Percentiles rank a stretch among this genome's conserved stretches.
phyloP scores from a whole-genome alignment of 208 protist genomes.

The Acanthamoeba royreba region DNA sequence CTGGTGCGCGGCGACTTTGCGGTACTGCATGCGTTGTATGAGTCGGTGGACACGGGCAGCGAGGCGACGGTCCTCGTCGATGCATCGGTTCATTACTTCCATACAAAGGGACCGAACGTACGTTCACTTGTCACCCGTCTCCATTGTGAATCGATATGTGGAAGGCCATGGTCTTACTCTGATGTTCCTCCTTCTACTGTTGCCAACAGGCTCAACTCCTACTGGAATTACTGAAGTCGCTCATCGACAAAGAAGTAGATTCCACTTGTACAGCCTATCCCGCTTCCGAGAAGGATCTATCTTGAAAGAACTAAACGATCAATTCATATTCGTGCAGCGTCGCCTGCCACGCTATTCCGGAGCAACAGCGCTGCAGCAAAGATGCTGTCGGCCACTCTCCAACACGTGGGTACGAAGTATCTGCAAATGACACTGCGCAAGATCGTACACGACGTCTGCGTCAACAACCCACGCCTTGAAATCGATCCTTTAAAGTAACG shows the following conservation, averaged over 20 bases:
- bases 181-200: neutral
- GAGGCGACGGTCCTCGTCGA: conserved; percentile 17
- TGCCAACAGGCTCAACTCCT: neutral
- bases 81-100: conserved; percentile 1
- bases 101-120: conserved; percentile 33
- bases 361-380: conserved; percentile 64
- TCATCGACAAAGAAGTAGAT: conserved; percentile 32
- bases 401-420: conserved; percentile 37
- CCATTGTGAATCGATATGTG: no score
- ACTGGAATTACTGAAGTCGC: conserved; percentile 35
- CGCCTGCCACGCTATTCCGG: conserved; percentile 59
- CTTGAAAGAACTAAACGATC: no score
- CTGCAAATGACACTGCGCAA: neutral
- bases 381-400: conserved; percentile 32
- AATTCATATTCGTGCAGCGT: no score
- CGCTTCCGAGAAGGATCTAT: neutral
- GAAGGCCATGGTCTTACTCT: neutral
- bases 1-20: conserved; percentile 28
- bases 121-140: neutral
- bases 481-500: conserved; percentile 32
- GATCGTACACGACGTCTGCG: conserved; percentile 12
- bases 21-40: conserved; percentile 1
- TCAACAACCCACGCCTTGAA: neutral
- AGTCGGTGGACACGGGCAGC: neutral
- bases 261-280: neutral